Conservation (phyloP, 2,329 filamentous ascomycete species). For the Nemania serpens region DNA sequence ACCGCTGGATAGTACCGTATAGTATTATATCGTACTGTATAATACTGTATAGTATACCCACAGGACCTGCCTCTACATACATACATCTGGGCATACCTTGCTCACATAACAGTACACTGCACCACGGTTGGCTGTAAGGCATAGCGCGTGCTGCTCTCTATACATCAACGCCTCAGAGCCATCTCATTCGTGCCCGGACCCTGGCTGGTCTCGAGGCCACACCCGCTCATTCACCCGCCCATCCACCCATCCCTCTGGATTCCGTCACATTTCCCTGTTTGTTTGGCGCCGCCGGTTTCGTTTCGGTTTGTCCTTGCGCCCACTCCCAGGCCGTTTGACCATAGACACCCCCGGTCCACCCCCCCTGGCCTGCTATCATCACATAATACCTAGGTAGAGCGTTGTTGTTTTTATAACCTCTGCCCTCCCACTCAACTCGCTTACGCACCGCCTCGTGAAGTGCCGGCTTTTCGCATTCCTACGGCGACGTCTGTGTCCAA, state of each 20-base stretch:
- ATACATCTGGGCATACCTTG: neutral
- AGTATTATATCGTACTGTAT: neutral
- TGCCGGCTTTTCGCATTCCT: conserved; percentile 41
- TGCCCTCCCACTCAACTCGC: conserved; percentile 32
- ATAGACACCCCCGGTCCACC: conserved; percentile 15
- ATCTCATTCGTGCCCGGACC: conserved; percentile 15
- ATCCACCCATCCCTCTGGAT: conserved; percentile 34
- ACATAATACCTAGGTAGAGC: neutral
- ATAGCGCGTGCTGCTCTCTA: conserved; percentile 1
- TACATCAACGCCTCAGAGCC: conserved; percentile 3
- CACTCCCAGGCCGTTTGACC: conserved; percentile 37
- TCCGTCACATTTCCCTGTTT: conserved; percentile 36
- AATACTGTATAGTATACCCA: neutral
- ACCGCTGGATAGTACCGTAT: too few relatives aligned
- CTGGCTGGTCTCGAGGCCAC: conserved; percentile 31
- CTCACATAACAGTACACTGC: neutral
- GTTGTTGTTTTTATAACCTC: conserved; percentile 42
- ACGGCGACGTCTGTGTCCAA: conserved; percentile 47
- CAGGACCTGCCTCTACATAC: neutral
- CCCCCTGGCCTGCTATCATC: conserved; percentile 22
- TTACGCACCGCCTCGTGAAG: conserved; percentile 38
- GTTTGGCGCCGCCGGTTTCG: conserved; percentile 42
- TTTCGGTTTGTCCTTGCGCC: conserved; percentile 29
- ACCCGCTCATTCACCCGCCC: conserved; percentile 26
- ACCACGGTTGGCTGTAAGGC: conserved; percentile 5